Conservation (phyloP, 129 eudicot species). For the Oenanthe sinensis region DNA sequence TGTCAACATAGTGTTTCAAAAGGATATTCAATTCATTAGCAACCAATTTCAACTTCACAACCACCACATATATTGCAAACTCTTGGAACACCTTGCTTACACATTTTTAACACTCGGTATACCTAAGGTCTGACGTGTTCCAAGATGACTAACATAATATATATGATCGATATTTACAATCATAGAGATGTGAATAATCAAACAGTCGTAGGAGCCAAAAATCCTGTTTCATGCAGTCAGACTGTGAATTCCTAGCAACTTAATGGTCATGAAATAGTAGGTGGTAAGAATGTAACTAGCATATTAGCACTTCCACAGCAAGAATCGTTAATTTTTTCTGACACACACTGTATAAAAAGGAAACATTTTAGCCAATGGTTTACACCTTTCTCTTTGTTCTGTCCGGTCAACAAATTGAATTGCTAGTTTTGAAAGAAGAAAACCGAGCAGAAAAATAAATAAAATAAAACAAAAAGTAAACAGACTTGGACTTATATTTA, state of each 20-base stretch:
- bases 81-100: neutral
- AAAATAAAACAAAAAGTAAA: neutral
- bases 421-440: neutral
- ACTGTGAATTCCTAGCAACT: neutral
- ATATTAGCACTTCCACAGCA: neutral
- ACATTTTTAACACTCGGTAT: neutral
- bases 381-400: neutral
- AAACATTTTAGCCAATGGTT: neutral
- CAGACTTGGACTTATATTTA: neutral
- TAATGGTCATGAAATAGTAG: neutral
- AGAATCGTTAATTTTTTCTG: neutral
- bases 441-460: neutral
- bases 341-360: neutral
- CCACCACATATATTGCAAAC: neutral
- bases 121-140: neutral
- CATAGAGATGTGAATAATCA: neutral
- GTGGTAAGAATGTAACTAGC: neutral
- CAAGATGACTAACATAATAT: neutral
- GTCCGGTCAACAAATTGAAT: neutral
- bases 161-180: neutral
- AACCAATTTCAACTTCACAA: neutral
- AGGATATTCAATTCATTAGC: neutral
- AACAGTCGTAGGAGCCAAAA: neutral
- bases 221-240: neutral
- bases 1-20: slow-evolving; percentile 7